Evolutionary conservation across 257 asterid species (phyloP), one percentile per base, ranked within the genome.

Genomic region (Salvia hispanica): DNA sequence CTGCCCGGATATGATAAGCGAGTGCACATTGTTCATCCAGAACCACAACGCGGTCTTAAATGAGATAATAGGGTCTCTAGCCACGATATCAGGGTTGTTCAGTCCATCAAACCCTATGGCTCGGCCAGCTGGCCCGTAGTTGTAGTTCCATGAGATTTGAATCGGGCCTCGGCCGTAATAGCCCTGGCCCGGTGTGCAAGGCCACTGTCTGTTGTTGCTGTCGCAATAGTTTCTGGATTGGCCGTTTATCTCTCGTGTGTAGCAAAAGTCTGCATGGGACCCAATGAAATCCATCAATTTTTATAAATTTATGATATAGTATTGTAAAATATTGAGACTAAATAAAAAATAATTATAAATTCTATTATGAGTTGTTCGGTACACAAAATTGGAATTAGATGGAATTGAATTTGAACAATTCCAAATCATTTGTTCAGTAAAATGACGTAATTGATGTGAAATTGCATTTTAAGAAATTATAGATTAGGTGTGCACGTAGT

Each of bases 161-260:
- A 84, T 6, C 0, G 90, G 87, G 0, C 90, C 90, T 15, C 87
- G 70, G 1, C 87, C 82, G 16, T 79, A 71, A 69, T 84, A 84
- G 3, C 74, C 56, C 66, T 75, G 54, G 10, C 70, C 74, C 0
- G 71, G 14, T 0, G 34, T 71, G 9, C 90, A 79, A 0, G 87
- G 90, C 46, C 76, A 84, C 11, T 82, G 72, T 12, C 53, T 66
- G 33, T 72, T 73, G 2, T 0, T 64, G 4, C 15, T 45, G 7
- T 84, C 82, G 8, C 90, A 84, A 34, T 79, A 84, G 53, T 73
- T 65, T 15, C 33, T 25, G 0, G 77, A 74, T 6, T 47, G 44
- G 0, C 80, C 80, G 10, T 50, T 14, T 6, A 50, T 50, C 55
- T 50, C 55, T 50, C 21, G 25, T 15, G 25, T 14, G 21, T 50